phyloP scores from a whole-genome alignment of 768 basidiomycete genomes.

The Hypsizygus marmoreus region DNA sequence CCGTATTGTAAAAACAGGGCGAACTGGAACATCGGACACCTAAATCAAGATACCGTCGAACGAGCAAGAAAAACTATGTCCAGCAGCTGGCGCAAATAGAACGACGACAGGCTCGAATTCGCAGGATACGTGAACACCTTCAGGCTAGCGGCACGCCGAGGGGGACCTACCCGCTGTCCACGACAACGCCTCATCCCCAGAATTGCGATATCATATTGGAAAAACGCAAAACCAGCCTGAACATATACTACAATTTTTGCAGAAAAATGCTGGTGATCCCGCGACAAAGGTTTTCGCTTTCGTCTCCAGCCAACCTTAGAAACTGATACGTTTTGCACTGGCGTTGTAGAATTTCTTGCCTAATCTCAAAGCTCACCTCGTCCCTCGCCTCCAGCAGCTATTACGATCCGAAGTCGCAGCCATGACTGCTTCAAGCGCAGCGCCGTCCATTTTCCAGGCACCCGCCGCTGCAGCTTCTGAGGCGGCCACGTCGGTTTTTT shows the following conservation, averaged over 20 bases:
- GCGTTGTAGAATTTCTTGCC: background rate
- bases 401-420: background rate
- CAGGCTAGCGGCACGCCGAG: no score
- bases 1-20: no score
- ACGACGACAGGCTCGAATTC: background rate
- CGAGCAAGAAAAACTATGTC: background rate
- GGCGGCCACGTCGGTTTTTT: no score
- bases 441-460: constrained; percentile 12
- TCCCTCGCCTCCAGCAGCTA: background rate
- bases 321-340: no score
- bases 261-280: background rate
- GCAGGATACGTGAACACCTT: background rate
- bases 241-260: background rate
- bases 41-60: background rate
- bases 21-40: constrained; percentile 1
- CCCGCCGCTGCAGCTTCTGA: no score
- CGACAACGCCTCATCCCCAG: background rate
- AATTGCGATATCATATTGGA: background rate
- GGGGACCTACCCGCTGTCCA: background rate
- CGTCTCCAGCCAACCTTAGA: background rate
- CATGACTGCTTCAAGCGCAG: background rate
- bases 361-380: background rate
- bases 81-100: constrained; percentile 2
- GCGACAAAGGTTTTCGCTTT: background rate
- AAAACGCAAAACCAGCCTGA: no score